Evolutionary conservation across 306 rosid genomes (phyloP).

Genomic region (Oemleria cerasiformis): DNA sequence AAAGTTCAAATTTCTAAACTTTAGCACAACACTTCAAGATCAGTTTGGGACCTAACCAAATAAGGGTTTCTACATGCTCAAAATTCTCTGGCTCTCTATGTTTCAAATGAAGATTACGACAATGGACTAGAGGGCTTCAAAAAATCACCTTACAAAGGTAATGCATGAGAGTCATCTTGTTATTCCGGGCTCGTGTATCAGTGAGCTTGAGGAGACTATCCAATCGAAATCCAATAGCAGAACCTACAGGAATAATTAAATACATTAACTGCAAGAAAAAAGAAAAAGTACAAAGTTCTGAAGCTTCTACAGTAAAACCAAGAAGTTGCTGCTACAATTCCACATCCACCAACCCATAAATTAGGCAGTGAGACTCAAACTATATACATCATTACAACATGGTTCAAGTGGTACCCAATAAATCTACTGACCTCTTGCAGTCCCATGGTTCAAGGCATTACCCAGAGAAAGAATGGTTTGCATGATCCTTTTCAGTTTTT

Average conservation of each 20-base stretch:
- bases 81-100: not conserved
- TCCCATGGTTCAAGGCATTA: constrained; percentile 96
- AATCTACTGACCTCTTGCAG: constrained; percentile 85
- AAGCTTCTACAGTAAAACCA: not conserved
- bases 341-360: not conserved
- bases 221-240: constrained; percentile 96
- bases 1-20: not conserved
- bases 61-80: not conserved
- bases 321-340: not conserved
- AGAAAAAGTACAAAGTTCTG: constrained; percentile 12
- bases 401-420: not conserved
- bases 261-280: constrained; percentile 19
- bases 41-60: not conserved
- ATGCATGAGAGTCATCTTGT: constrained; percentile 98
- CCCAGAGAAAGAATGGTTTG: constrained; percentile 99
- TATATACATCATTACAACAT: not conserved
- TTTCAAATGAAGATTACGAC: not conserved
- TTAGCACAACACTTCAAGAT: not conserved
- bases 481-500: constrained; percentile 96
- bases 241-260: constrained; percentile 48
- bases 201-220: constrained; percentile 97
- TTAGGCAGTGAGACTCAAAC: not conserved
- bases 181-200: constrained; percentile 87
- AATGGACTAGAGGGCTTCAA: not conserved
- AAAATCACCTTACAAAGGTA: constrained; percentile 93